These are phyloP conservation scores for Colletotrichum limetticola DNA, from an alignment of 2,329 filamentous ascomycete species.

Conservation along the genomic window DNA sequence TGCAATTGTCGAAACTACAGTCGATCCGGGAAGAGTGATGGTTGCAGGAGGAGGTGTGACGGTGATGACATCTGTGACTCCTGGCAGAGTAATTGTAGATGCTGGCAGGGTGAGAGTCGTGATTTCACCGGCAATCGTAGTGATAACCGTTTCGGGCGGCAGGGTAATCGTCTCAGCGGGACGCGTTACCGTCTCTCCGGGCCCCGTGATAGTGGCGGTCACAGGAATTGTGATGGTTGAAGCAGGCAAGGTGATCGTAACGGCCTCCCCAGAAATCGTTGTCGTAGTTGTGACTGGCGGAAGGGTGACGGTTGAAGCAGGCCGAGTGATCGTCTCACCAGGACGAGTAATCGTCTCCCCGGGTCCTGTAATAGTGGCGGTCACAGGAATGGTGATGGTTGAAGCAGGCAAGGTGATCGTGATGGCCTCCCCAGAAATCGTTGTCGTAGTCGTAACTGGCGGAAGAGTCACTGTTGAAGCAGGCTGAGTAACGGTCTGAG, in stretches of 20 bases:
- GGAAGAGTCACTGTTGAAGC: slow-evolving; percentile 10
- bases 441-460: not conserved
- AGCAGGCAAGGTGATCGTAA: slow-evolving; percentile 12
- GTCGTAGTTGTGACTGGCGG: slow-evolving; percentile 12
- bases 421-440: not conserved
- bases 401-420: slow-evolving; percentile 14
- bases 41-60: slow-evolving; percentile 11
- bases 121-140: slow-evolving; percentile 39
- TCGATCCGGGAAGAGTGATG: slow-evolving; percentile 18
- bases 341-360: too few relatives aligned
- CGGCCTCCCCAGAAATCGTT: not conserved
- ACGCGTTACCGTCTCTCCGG: too few relatives aligned
- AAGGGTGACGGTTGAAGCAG: slow-evolving; percentile 6
- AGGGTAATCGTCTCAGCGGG: slow-evolving; percentile 28
- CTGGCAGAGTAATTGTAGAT: too few relatives aligned
- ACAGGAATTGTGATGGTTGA: slow-evolving; percentile 35
- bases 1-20: slow-evolving; percentile 41
- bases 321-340: too few relatives aligned
- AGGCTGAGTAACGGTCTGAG: too few relatives aligned
- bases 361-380: slow-evolving; percentile 39
- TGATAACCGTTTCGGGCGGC: slow-evolving; percentile 42
- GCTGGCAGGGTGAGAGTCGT: slow-evolving; percentile 28
- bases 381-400: slow-evolving; percentile 36
- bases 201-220: slow-evolving; percentile 39
- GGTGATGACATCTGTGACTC: too few relatives aligned